Evolutionary conservation across 1,139 yeast species (phyloP), one percentile per base, ranked within the genome.

Genomic region (Petasospora rhodanensis): DNA sequence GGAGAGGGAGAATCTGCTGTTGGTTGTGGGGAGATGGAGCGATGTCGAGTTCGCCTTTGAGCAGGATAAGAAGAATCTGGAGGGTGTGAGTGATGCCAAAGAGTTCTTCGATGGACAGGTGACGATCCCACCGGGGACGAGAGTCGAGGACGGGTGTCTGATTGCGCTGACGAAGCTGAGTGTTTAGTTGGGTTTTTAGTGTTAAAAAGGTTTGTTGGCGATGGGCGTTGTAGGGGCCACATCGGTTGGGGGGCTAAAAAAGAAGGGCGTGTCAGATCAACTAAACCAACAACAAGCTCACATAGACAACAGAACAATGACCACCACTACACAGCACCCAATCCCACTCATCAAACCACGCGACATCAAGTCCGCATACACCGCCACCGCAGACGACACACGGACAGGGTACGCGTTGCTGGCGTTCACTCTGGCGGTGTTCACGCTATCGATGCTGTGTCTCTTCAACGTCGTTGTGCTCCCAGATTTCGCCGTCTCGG

Each of bases 21-120:
- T 82, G 20, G 70, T 84, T 3, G 66, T 78, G 36, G 84, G 89
- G 6, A 76, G 73, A 45, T 78, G 80, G 71, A 58, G 59, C 14
- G 84, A 79, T 44, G 56, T 79, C 11, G 66, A 66, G 34, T 49
- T 48, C 14, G 64, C 79, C 18, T 82, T 83, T 39, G 53, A 63
- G 16, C 54, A 54, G 29, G 76, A 71, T 30, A 69, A 65, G 41
- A 55, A 61, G 12, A 64, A 63, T 31, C 60, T 79, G 34, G 71
- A 65, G 27, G 81, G 75, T 4, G 72, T 79, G 7, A 68, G 66
- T 1, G 65, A 59, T 26, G 72, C 80, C 2, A 61, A 67, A 18
- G 78, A 76, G 42, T 68, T 86, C 62, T 82, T 86, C 54, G 95
- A 85, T 54, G 79, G 80, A 6, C 66, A 68, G 33, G 43, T 81